Evolutionary conservation across 2,329 filamentous ascomycete genomes (phyloP).

Genomic region (Triangularia verruculosa): DNA sequence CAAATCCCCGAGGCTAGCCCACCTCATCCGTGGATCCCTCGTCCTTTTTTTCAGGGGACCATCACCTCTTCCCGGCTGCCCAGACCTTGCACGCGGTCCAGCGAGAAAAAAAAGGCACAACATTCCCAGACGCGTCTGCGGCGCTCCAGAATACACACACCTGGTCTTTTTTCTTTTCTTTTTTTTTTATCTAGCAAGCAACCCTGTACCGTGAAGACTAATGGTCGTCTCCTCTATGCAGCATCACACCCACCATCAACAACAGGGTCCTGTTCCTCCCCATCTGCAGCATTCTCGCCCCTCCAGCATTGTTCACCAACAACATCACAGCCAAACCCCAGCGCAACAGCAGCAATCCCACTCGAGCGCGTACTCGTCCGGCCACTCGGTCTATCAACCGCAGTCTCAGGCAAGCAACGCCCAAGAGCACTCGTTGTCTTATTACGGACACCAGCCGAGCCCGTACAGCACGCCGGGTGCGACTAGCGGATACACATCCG

Average conservation of each 20-base stretch:
- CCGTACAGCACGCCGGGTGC: conserved; percentile 81
- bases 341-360: conserved; percentile 49
- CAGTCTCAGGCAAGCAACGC: conserved; percentile 59
- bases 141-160: conserved; percentile 24
- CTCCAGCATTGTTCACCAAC: conserved; percentile 69
- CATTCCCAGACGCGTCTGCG: conserved; percentile 28
- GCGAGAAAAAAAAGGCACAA: conserved; percentile 25
- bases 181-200: conserved; percentile 20
- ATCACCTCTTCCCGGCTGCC: conserved; percentile 31
- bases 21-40: conserved; percentile 50
- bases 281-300: conserved; percentile 69
- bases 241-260: conserved; percentile 72
- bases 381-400: conserved; percentile 68
- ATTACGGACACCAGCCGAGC: conserved; percentile 69
- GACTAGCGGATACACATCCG: conserved; percentile 80
- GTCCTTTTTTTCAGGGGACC: conserved; percentile 36
- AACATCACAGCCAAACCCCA: conserved; percentile 63
- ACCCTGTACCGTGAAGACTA: conserved; percentile 41
- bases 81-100: conserved; percentile 32
- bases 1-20: conserved; percentile 43
- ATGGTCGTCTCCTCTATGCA: conserved; percentile 63
- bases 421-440: conserved; percentile 59
- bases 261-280: conserved; percentile 67
- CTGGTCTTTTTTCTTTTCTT: no score
- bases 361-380: conserved; percentile 64